Percentiles rank a stretch among this genome's conserved stretches.
These are phyloP conservation scores for Candida andamanensis DNA, from an alignment of 805 yeast species.

Conservation along the genomic window DNA sequence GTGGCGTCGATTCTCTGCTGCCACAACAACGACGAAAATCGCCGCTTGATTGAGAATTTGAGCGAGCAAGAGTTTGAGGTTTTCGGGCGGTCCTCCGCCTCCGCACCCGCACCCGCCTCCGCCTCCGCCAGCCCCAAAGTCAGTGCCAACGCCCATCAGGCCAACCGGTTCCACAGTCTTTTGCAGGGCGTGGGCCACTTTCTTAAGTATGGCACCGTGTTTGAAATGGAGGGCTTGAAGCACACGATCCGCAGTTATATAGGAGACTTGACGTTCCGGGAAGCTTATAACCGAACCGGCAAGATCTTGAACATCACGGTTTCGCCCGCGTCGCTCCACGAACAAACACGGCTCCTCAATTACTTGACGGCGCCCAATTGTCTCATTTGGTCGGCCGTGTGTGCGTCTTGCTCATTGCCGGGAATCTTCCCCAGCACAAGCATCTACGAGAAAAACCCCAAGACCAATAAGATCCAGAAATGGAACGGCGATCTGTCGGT, in stretches of 20 bases:
- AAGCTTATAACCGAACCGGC: slow-evolving; percentile 92
- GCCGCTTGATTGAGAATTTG: slow-evolving; percentile 53
- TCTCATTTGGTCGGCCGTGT: slow-evolving; percentile 80
- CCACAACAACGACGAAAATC: slow-evolving; percentile 67
- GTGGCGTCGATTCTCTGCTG: slow-evolving; percentile 86
- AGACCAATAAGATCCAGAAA: slow-evolving; percentile 65
- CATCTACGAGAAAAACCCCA: slow-evolving; percentile 74
- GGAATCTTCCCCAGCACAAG: slow-evolving; percentile 84
- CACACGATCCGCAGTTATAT: slow-evolving; percentile 71
- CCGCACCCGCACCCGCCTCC: slow-evolving; percentile 28
- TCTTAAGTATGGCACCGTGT: slow-evolving; percentile 84
- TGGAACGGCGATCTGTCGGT: slow-evolving; percentile 75
- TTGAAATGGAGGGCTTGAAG: slow-evolving; percentile 67
- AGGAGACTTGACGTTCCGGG: slow-evolving; percentile 89
- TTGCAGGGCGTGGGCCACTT: slow-evolving; percentile 44
- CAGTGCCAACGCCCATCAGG: slow-evolving; percentile 5
- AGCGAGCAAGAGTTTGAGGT: slow-evolving; percentile 52
- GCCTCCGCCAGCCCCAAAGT: background rate
- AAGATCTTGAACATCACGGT: slow-evolving; percentile 91
- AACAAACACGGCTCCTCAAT: slow-evolving; percentile 80
- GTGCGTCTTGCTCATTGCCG: slow-evolving; percentile 93
- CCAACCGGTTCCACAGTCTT: slow-evolving; percentile 46
- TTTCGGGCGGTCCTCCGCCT: too few species aligned
- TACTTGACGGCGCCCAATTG: slow-evolving; percentile 80
- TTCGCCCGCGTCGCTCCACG: slow-evolving; percentile 85